Conservation (phyloP, 257 asterid genomes). For the Henckelia pumila region DNA sequence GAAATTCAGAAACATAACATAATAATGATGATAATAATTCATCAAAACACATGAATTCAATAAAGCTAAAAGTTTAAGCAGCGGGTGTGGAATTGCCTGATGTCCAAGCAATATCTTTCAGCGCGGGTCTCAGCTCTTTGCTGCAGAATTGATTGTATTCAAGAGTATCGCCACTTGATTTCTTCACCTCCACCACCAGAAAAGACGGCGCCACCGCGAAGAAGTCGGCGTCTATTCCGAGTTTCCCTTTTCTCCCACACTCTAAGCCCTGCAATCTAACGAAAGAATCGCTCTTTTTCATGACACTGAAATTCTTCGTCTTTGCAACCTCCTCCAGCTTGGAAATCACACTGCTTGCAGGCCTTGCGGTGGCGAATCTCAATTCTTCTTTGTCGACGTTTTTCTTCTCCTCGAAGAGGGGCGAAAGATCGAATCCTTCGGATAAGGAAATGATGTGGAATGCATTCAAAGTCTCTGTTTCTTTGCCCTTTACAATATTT, state of each 20-base stretch:
- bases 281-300: slow-evolving; percentile 41
- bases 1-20: background rate
- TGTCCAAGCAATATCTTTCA: slow-evolving; percentile 50
- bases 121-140: slow-evolving; percentile 50
- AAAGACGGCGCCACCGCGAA: slow-evolving; percentile 45
- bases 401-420: slow-evolving; percentile 49
- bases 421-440: slow-evolving; percentile 50
- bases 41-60: background rate
- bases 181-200: slow-evolving; percentile 51
- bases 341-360: slow-evolving; percentile 48
- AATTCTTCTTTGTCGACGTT: slow-evolving; percentile 40
- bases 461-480: slow-evolving; percentile 43
- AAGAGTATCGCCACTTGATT: slow-evolving; percentile 49
- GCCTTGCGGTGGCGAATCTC: slow-evolving; percentile 39
- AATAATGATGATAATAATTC: too few relatives aligned
- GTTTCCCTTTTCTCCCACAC: slow-evolving; percentile 51
- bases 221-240: slow-evolving; percentile 48
- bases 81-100: slow-evolving; percentile 31
- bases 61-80: slow-evolving; percentile 22
- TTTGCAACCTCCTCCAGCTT: slow-evolving; percentile 49
- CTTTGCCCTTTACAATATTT: slow-evolving; percentile 18
- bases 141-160: slow-evolving; percentile 55
- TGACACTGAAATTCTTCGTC: slow-evolving; percentile 37
- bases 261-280: slow-evolving; percentile 44
- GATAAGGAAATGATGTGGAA: slow-evolving; percentile 58